Percentiles rank a stretch among this genome's conserved stretches.
phyloP scores from a whole-genome alignment of 1,139 yeast genomes.

The Blastobotrys illinoisensis region DNA sequence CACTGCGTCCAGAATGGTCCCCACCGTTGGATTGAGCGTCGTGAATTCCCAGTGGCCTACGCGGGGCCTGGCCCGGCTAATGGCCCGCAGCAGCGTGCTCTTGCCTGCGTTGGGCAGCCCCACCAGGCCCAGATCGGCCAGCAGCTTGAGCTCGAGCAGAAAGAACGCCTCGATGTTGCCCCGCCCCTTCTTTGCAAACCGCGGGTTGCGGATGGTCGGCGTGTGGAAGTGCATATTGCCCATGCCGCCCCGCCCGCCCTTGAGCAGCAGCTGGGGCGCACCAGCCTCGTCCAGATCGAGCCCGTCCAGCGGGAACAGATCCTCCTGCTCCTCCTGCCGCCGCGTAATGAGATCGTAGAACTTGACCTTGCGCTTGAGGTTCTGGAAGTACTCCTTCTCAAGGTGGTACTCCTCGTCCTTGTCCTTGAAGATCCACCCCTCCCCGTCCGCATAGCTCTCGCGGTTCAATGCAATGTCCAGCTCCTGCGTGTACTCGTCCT shows the following conservation, averaged over 20 bases:
- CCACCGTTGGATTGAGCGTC: constrained; percentile 85
- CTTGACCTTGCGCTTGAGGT: constrained; percentile 56
- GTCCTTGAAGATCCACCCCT: constrained; percentile 77
- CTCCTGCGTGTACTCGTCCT: constrained; percentile 9
- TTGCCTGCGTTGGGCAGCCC: constrained; percentile 98
- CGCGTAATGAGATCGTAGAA: constrained; percentile 58
- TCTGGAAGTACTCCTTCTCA: constrained; percentile 57
- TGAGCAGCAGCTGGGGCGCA: constrained; percentile 60
- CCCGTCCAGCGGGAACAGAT: constrained; percentile 73
- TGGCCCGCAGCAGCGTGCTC: constrained; percentile 81
- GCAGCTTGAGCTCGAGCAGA: constrained; percentile 72
- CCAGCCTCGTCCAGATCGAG: constrained; percentile 66
- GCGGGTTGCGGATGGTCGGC: constrained; percentile 75
- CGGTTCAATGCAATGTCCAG: constrained; percentile 46
- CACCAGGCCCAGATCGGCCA: constrained; percentile 90
- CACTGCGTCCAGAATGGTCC: constrained; percentile 67
- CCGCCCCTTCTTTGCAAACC: constrained; percentile 80
- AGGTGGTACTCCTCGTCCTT: constrained; percentile 68
- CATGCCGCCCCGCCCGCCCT: constrained; percentile 91
- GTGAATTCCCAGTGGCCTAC: constrained; percentile 98
- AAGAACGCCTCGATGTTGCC: constrained; percentile 61
- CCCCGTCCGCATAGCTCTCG: constrained; percentile 55
- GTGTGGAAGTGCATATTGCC: constrained; percentile 95
- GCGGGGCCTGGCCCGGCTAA: constrained; percentile 81
- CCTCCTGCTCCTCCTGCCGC: constrained; percentile 55